These are phyloP conservation scores for Tripterygium wilfordii DNA, from an alignment of 177 flowering plant species.

Conservation along the genomic window DNA sequence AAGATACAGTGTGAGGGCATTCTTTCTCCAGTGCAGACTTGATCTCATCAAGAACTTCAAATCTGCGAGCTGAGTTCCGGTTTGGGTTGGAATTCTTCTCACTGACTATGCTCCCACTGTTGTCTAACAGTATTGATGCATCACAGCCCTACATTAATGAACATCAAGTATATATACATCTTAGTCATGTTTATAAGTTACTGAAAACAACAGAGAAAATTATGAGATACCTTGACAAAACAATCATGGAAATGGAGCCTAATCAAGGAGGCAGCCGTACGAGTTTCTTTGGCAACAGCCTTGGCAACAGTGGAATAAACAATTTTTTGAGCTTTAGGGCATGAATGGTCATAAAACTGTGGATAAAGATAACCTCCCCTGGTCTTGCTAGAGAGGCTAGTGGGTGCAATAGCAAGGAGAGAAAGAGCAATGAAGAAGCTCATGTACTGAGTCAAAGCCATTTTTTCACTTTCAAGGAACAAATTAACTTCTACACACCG, in stretches of 20 bases:
- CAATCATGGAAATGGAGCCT: slow-evolving; percentile 95
- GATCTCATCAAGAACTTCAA: slow-evolving; percentile 79
- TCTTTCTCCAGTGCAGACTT: slow-evolving; percentile 75
- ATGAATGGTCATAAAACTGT: slow-evolving; percentile 73
- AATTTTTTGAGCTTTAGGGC: slow-evolving; percentile 68
- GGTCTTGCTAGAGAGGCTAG: slow-evolving; percentile 31
- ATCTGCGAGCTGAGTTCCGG: slow-evolving; percentile 72
- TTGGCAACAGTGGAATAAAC: slow-evolving; percentile 61
- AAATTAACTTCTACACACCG: no score
- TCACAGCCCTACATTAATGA: slow-evolving; percentile 71
- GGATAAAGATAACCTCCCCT: slow-evolving; percentile 60
- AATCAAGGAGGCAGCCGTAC: slow-evolving; percentile 87
- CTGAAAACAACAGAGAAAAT: no score
- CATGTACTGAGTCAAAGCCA: slow-evolving; percentile 30
- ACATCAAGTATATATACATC: background rate
- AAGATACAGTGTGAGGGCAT: slow-evolving; percentile 80
- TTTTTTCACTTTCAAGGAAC: background rate
- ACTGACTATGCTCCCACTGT: slow-evolving; percentile 51
- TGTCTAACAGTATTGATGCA: slow-evolving; percentile 71
- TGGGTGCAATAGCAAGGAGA: slow-evolving; percentile 39
- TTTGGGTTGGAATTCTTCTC: slow-evolving; percentile 78
- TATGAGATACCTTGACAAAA: slow-evolving; percentile 71
- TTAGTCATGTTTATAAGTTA: no score
- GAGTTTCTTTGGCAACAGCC: slow-evolving; percentile 69
- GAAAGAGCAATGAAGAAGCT: slow-evolving; percentile 27